These are phyloP conservation scores for Micromonas pusilla DNA, from an alignment of 139 green algal species.

Conservation along the genomic window DNA sequence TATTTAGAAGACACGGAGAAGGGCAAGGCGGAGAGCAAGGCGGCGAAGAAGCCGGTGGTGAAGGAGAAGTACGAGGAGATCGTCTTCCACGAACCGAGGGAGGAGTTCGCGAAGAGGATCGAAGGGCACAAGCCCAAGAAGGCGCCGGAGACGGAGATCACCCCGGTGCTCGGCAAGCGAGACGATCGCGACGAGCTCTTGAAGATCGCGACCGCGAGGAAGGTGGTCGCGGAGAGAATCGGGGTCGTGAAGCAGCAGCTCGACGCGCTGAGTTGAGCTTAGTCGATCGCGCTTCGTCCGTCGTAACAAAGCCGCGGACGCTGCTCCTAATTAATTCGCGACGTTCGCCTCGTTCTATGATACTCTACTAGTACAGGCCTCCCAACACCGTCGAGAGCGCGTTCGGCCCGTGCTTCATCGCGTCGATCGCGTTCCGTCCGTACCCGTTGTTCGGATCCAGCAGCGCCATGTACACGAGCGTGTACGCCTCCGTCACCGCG, in stretches of 20 bases:
- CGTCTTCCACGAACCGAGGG: constrained; percentile 73
- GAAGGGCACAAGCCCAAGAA: background rate
- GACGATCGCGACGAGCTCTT: background rate
- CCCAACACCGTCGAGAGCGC: background rate
- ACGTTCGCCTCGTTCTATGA: too few relatives aligned
- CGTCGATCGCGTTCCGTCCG: background rate
- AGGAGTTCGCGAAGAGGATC: constrained; percentile 57
- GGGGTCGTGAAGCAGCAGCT: background rate
- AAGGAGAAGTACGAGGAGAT: constrained; percentile 83
- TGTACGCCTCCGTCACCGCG: constrained; percentile 18
- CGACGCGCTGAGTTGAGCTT: background rate
- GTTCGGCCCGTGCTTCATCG: background rate
- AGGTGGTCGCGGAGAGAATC: constrained; percentile 2
- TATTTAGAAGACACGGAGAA: background rate
- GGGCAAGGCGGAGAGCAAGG: background rate
- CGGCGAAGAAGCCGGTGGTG: constrained; percentile 61
- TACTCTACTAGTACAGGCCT: background rate
- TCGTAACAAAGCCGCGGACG: too few relatives aligned
- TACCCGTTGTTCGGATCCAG: constrained; percentile 13
- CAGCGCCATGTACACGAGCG: constrained; percentile 17
- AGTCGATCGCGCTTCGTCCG: background rate
- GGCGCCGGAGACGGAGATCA: background rate
- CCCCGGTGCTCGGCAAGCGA: background rate
- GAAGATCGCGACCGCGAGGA: constrained; percentile 1
- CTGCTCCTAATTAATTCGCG: too few relatives aligned